A percentile compares a stretch with the other conserved stretches of the same genome.
These are phyloP conservation scores for Globisporangium rhizosaccharum DNA, from an alignment of 352 stramenopile species.

Conservation along the genomic window DNA sequence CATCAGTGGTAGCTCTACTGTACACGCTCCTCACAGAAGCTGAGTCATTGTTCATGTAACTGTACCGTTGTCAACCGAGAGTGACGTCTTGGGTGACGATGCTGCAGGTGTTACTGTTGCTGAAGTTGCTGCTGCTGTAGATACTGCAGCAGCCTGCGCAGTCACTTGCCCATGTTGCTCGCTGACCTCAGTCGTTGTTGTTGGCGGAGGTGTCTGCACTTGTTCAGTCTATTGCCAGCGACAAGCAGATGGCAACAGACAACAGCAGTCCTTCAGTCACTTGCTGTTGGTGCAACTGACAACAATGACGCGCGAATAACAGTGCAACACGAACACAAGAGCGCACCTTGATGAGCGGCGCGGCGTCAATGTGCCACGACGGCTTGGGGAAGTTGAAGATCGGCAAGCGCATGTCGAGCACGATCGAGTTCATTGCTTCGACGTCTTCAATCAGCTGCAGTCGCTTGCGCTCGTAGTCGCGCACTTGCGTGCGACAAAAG, in stretches of 20 bases:
- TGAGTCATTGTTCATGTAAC: not conserved
- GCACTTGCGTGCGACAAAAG: conserved; percentile 24
- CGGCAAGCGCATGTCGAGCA: conserved; percentile 20
- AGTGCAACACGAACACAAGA: not conserved
- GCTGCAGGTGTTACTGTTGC: too few species aligned
- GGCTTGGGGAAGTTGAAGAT: conserved; percentile 38
- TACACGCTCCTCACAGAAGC: too few species aligned
- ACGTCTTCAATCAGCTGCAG: conserved; percentile 18
- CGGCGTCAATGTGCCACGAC: conserved; percentile 25
- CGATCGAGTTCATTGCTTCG: conserved; percentile 25
- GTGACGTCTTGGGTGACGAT: not conserved
- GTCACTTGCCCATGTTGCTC: not conserved
- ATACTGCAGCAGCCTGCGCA: not conserved
- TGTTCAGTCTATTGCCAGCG: not conserved
- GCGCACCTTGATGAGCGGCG: conserved; percentile 30
- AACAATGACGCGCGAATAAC: too few species aligned
- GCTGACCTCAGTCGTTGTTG: not conserved
- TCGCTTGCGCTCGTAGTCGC: conserved; percentile 20
- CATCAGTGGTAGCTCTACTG: too few species aligned
- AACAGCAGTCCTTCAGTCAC: not conserved
- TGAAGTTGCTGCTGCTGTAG: not conserved
- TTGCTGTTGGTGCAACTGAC: not conserved
- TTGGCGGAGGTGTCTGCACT: not conserved
- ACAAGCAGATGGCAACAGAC: not conserved
- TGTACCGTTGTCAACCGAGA: not conserved